phyloP scores from a whole-genome alignment of 1,284 basidiomycete genomes.

The Testicularia cyperi region DNA sequence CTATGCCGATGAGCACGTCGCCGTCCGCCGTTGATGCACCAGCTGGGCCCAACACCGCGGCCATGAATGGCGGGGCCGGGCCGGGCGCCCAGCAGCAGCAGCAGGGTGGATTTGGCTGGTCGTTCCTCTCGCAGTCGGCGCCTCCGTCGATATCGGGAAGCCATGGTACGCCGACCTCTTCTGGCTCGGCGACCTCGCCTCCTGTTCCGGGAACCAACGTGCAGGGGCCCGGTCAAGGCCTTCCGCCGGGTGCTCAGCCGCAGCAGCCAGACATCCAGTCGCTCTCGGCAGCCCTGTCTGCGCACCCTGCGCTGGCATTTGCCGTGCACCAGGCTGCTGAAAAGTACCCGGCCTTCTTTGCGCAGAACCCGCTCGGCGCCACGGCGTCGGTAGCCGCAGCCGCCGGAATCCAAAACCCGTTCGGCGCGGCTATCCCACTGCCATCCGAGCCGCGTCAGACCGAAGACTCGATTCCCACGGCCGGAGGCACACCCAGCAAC shows the following conservation, averaged over 20 bases:
- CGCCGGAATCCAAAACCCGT: constrained; percentile 25
- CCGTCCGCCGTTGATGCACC: not conserved
- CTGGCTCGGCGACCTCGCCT: constrained; percentile 15
- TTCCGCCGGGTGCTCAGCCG: not conserved
- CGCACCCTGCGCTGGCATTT: constrained; percentile 28
- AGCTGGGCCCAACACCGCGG: not conserved
- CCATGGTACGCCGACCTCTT: constrained; percentile 12
- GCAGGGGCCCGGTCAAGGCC: too few relatives aligned
- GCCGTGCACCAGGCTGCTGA: constrained; percentile 36
- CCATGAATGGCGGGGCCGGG: too few relatives aligned
- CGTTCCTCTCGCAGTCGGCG: constrained; percentile 1
- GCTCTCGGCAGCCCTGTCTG: constrained; percentile 24
- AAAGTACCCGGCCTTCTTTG: constrained; percentile 35
- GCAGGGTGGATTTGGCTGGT: constrained; percentile 1
- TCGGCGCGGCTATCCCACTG: not conserved
- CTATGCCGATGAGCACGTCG: constrained; percentile 2
- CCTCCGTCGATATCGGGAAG: constrained; percentile 25
- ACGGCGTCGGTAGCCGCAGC: constrained; percentile 27
- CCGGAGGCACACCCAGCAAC: constrained; percentile 20
- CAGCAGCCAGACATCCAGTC: constrained; percentile 19
- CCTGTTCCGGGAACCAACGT: constrained; percentile 1
- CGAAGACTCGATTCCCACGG: constrained; percentile 1
- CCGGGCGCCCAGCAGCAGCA: too few relatives aligned
- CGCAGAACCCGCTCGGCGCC: constrained; percentile 32
- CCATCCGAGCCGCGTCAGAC: too few relatives aligned